phyloP scores from a whole-genome alignment of 2,329 filamentous ascomycete genomes.

The Chaetomiaceae sp. region DNA sequence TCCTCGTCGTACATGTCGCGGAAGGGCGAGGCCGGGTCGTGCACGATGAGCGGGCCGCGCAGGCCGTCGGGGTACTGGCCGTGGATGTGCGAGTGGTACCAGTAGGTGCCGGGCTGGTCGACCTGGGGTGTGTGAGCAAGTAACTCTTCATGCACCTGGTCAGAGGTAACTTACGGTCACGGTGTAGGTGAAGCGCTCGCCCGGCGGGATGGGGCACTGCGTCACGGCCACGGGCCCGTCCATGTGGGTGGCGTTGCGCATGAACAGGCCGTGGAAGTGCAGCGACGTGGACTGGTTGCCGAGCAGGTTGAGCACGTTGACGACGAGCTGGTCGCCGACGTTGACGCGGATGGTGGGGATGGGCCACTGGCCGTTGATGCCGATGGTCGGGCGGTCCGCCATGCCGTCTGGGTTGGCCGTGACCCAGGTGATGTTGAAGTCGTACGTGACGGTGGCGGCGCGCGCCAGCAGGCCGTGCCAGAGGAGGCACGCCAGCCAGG shows the following conservation, averaged over 20 bases:
- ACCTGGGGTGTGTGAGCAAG: slow-evolving; percentile 40
- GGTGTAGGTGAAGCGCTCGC: slow-evolving; percentile 63
- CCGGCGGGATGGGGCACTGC: slow-evolving; percentile 63
- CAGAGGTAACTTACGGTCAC: slow-evolving; percentile 49
- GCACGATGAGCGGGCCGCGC: slow-evolving; percentile 59
- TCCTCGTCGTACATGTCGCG: slow-evolving; percentile 57
- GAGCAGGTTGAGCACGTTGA: slow-evolving; percentile 56
- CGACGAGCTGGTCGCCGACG: slow-evolving; percentile 57
- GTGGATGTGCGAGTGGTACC: slow-evolving; percentile 69
- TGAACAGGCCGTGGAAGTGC: slow-evolving; percentile 68
- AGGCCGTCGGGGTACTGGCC: slow-evolving; percentile 69
- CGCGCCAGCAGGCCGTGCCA: slow-evolving; percentile 14
- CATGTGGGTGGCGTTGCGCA: slow-evolving; percentile 64
- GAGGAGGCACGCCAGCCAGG: slow-evolving; percentile 1
- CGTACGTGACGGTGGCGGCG: slow-evolving; percentile 49
- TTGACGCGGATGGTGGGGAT: slow-evolving; percentile 61
- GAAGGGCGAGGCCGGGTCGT: slow-evolving; percentile 59
- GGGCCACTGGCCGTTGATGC: slow-evolving; percentile 74
- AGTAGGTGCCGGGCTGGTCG: slow-evolving; percentile 68
- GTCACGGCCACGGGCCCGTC: slow-evolving; percentile 64
- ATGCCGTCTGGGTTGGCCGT: slow-evolving; percentile 66
- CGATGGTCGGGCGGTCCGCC: slow-evolving; percentile 62
- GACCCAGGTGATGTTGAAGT: slow-evolving; percentile 70
- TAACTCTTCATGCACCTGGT: not conserved
- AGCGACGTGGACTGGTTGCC: slow-evolving; percentile 60